Evolutionary conservation across 1,284 basidiomycete species (phyloP).

Genomic region (Porodaedalea pini): DNA sequence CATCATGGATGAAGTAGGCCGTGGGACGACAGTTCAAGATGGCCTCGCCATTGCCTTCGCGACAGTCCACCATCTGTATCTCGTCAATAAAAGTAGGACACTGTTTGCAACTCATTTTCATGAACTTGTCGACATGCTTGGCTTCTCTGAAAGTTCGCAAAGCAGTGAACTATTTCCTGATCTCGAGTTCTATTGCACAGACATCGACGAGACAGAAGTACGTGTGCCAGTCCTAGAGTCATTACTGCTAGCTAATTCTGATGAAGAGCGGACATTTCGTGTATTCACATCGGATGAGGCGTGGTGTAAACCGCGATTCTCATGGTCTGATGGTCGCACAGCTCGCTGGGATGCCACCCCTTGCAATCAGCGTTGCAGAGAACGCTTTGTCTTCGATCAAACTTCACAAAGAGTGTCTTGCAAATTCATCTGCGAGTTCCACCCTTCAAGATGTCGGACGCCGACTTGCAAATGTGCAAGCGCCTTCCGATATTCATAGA

Average conservation of each 20-base stretch:
- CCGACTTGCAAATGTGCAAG: constrained; percentile 10
- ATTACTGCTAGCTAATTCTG: not conserved
- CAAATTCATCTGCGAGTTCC: constrained; percentile 24
- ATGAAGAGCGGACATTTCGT: constrained; percentile 67
- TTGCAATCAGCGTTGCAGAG: constrained; percentile 57
- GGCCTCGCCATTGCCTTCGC: constrained; percentile 94
- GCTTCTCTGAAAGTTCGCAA: constrained; percentile 41
- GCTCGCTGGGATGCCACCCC: constrained; percentile 78
- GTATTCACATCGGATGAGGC: constrained; percentile 78
- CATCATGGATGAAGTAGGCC: constrained; percentile 96
- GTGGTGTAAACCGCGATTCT: constrained; percentile 88
- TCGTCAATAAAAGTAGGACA: constrained; percentile 73
- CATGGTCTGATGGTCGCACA: constrained; percentile 92
- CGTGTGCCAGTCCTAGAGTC: constrained; percentile 27
- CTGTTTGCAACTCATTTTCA: constrained; percentile 98
- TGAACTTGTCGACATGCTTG: constrained; percentile 84
- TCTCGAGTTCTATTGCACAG: constrained; percentile 86
- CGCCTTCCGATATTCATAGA: no score
- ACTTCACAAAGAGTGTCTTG: constrained; percentile 26
- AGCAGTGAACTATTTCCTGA: constrained; percentile 49
- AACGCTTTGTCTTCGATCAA: constrained; percentile 44
- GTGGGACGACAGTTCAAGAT: constrained; percentile 90
- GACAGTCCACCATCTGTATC: constrained; percentile 77
- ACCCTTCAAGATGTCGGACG: constrained; percentile 25
- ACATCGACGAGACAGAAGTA: constrained; percentile 74